Conservation (phyloP, 768 basidiomycete genomes). For the Russula compacta region DNA sequence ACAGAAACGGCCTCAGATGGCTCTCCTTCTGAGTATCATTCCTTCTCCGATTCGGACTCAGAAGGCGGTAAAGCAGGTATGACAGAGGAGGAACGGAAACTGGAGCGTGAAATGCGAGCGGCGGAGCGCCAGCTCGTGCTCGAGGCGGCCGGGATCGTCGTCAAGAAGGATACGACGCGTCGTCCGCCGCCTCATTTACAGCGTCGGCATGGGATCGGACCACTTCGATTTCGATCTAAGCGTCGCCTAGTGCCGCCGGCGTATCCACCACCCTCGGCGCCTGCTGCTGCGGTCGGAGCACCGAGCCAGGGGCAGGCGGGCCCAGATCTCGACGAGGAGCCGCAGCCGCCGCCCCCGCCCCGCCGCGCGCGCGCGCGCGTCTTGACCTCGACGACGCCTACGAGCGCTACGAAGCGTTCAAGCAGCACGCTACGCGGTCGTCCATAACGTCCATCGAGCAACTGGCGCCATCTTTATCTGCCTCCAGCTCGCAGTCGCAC, state of each 20-base stretch:
- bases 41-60: constrained; percentile 8
- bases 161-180: constrained; percentile 51
- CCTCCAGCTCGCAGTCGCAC: background rate
- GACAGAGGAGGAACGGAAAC: constrained; percentile 38
- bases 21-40: constrained; percentile 5
- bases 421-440: constrained; percentile 43
- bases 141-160: constrained; percentile 80
- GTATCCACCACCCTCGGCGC: constrained; percentile 28
- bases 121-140: constrained; percentile 73
- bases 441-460: constrained; percentile 58
- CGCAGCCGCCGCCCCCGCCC: too few species aligned
- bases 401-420: constrained; percentile 81
- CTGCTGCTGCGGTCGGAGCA: background rate
- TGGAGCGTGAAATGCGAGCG: constrained; percentile 53
- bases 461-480: constrained; percentile 8
- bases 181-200: constrained; percentile 31
- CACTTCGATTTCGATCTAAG: constrained; percentile 28
- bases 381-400: constrained; percentile 82
- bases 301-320: constrained; percentile 22
- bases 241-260: constrained; percentile 49
- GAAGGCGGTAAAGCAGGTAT: constrained; percentile 30
- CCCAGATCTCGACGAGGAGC: constrained; percentile 3
- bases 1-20: constrained; percentile 25
- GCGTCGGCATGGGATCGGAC: constrained; percentile 20
- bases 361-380: constrained; percentile 21